phyloP scores from a whole-genome alignment of 345 rosid species.

The Chamaenerion angustifolium region DNA sequence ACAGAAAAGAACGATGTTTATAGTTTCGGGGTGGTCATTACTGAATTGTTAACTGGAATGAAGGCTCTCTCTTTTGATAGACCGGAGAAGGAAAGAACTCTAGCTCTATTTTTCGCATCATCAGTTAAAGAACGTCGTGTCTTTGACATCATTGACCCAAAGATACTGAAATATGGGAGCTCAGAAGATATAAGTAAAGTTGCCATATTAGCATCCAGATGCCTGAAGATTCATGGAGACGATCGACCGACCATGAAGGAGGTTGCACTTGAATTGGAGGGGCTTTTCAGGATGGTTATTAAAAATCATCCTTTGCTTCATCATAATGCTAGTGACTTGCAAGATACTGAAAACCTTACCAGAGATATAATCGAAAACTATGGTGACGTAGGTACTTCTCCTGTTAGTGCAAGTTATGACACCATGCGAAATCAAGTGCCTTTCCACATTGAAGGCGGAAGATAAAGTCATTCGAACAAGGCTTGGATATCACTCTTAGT shows the following conservation, averaged over 20 bases:
- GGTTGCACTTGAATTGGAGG: constrained; percentile 10
- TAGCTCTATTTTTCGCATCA: constrained; percentile 11
- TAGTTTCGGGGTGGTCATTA: constrained; percentile 19
- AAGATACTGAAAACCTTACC: background rate
- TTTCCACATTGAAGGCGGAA: background rate
- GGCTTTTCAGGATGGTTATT: background rate
- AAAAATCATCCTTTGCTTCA: constrained; percentile 10
- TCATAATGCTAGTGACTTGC: too few relatives aligned
- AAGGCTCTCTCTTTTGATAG: constrained; percentile 9
- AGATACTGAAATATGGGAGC: background rate
- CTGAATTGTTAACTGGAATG: constrained; percentile 24
- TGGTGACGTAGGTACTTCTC: background rate
- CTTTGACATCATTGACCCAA: constrained; percentile 3
- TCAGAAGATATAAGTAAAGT: background rate
- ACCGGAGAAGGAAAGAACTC: constrained; percentile 11
- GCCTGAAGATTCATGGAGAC: constrained; percentile 8
- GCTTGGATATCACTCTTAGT: too few relatives aligned
- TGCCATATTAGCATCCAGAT: constrained; percentile 1
- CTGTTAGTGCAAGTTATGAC: background rate
- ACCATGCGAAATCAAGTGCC: background rate
- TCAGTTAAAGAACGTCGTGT: constrained; percentile 3
- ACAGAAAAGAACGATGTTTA: constrained; percentile 22
- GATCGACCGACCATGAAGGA: constrained; percentile 18
- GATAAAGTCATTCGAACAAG: background rate
- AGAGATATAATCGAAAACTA: background rate